These are phyloP conservation scores for Trebouxia sp. DNA, from an alignment of 139 green algal species.

Conservation along the genomic window DNA sequence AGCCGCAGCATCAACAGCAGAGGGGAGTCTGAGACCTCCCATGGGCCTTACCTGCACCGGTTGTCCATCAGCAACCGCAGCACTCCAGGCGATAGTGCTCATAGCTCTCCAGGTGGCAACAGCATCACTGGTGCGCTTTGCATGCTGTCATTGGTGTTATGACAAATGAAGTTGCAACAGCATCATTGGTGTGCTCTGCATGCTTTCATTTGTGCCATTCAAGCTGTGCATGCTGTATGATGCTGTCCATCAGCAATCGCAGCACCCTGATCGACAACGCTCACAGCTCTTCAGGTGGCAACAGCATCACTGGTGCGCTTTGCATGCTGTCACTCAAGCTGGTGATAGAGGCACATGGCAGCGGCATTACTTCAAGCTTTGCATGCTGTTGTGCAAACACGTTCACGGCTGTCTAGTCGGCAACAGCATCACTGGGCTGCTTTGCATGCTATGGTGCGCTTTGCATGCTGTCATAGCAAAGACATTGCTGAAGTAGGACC, in stretches of 20 bases:
- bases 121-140: not conserved
- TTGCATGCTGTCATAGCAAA: not conserved
- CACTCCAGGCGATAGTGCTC: not conserved
- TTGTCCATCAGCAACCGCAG: conserved; percentile 1
- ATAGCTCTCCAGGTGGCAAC: not conserved
- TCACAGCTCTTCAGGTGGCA: not conserved
- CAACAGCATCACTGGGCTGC: not conserved
- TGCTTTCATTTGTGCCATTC: conserved; percentile 1
- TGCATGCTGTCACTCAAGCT: not conserved
- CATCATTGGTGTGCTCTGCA: not conserved
- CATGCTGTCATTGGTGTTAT: not conserved
- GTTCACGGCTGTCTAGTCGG: not conserved
- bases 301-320: not conserved
- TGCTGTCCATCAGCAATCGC: too few relatives aligned
- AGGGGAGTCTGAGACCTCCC: conserved; percentile 8
- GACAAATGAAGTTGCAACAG: too few relatives aligned
- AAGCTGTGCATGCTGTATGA: not conserved
- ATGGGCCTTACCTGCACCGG: not conserved
- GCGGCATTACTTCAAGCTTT: too few relatives aligned
- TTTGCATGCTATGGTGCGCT: not conserved
- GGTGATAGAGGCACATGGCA: too few relatives aligned
- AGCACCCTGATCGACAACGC: not conserved
- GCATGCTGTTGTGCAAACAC: too few relatives aligned
- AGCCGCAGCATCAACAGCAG: conserved; percentile 18
- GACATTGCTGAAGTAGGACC: conserved; percentile 31